Conservation (phyloP, 2,329 filamentous ascomycete genomes). For the Neofusicoccum parvum region DNA sequence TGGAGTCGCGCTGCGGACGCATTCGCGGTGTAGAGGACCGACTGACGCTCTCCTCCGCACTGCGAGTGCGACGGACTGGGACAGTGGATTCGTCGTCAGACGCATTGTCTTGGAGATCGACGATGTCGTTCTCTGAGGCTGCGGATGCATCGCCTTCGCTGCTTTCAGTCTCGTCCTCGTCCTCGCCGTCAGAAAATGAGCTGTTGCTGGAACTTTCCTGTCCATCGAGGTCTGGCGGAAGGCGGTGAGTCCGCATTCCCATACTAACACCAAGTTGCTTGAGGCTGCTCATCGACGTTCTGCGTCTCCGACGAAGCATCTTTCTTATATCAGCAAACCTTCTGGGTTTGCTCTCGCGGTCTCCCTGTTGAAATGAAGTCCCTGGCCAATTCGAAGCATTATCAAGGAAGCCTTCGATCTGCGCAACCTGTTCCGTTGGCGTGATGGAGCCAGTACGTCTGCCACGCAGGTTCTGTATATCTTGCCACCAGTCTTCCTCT, state of each 20-base stretch:
- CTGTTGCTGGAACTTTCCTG: slow-evolving; percentile 47
- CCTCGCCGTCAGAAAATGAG: slow-evolving; percentile 32
- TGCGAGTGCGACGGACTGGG: slow-evolving; percentile 1
- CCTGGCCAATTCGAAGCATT: slow-evolving; percentile 54
- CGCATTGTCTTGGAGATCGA: not conserved
- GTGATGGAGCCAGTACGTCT: slow-evolving; percentile 34
- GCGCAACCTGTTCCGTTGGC: slow-evolving; percentile 48
- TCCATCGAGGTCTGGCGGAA: slow-evolving; percentile 62
- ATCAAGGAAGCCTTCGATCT: slow-evolving; percentile 48
- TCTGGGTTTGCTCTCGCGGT: slow-evolving; percentile 44
- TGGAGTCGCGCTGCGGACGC: not conserved
- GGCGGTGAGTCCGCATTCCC: slow-evolving; percentile 74
- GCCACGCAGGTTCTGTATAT: slow-evolving; percentile 59
- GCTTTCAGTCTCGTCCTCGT: slow-evolving; percentile 34
- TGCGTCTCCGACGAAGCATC: slow-evolving; percentile 62
- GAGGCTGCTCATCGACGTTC: slow-evolving; percentile 51
- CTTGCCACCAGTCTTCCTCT: slow-evolving; percentile 81
- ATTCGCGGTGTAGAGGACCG: not conserved
- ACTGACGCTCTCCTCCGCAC: not conserved
- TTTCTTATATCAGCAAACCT: slow-evolving; percentile 63
- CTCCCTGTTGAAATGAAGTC: slow-evolving; percentile 51
- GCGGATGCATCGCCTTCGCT: slow-evolving; percentile 30
- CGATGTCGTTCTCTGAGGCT: slow-evolving; percentile 31
- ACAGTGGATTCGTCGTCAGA: not conserved
- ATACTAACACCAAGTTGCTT: slow-evolving; percentile 63